Base-by-base conservation (phyloP, 306 rosid species). In the Trichosanthes cucumerina region DNA sequence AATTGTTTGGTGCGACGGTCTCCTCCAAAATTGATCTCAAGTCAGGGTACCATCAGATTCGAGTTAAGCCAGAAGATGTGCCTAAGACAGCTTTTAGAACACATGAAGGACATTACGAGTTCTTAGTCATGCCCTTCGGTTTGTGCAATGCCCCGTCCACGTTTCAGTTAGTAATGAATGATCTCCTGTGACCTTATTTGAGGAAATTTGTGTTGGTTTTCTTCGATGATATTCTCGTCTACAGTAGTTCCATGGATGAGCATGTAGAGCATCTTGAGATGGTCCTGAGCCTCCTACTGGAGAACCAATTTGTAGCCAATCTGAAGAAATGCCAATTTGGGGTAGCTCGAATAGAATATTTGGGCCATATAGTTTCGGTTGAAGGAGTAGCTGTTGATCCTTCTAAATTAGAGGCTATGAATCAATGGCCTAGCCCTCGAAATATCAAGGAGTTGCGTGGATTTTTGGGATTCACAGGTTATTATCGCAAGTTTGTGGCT, bases 221-320 rank as follows among this genome's bases (percentile, higher is more conserved):
- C 49, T 49, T 49, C 5, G 19, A 49, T 49, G 54, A 49, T 4
- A 49, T 49, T 3, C 3, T 49, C 0, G 1, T 14, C 4, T 49
- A 49, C 5, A 49, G 5, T 9, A 0, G 6, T 4, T 1, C 54
- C 1, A 0, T 49, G 0, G 19, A 13, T 0, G 19, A 13, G 0
- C 54, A 49, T 14, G 19, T 0, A 0, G 5, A 0, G 0, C 54
- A 49, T 4, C 14, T 49, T 3, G 5, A 19, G 0, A 0, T 0
- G 0, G 19, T 49, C 2, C 0, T 49, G 0, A 1, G 2, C 0
- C 1, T 49, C 0, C 0, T 13, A 4, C 4, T 0, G 0, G 4
- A 2, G 0, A 13, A 49, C 19, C 4, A 13, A 0, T 15, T 49
- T 0, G 54, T 49, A 2, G 54, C 54, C 3, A 14, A 49, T 14